These are phyloP conservation scores for Dictyostelium firmibasis DNA, from an alignment of 78 protist species.

Conservation along the genomic window DNA sequence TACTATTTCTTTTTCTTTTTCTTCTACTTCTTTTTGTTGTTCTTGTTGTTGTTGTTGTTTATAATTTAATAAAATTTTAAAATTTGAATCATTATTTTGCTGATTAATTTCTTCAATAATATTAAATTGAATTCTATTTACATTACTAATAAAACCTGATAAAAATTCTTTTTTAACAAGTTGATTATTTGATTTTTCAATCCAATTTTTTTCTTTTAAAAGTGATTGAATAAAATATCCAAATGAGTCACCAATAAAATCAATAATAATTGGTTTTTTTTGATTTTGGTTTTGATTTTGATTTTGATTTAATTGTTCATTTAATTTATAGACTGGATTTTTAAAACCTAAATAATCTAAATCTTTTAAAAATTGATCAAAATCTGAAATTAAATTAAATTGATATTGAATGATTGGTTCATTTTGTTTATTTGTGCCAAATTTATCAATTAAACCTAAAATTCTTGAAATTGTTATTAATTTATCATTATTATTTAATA, in stretches of 20 bases:
- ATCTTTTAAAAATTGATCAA: conserved; percentile 1
- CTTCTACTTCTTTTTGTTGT: background rate
- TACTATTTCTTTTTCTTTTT: background rate
- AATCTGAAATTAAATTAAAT: background rate
- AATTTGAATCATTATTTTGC: background rate
- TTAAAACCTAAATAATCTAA: background rate
- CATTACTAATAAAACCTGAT: conserved; percentile 19
- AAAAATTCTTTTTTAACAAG: conserved; percentile 4
- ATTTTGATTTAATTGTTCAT: background rate
- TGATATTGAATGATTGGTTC: conserved; percentile 17
- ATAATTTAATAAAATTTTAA: conserved; percentile 5
- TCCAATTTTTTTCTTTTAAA: background rate
- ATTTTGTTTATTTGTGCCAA: background rate
- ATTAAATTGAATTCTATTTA: conserved; percentile 24
- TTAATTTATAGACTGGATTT: background rate
- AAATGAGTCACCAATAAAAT: conserved; percentile 7
- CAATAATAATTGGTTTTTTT: background rate
- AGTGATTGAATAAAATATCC: conserved; percentile 1
- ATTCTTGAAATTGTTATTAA: background rate
- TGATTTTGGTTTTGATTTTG: background rate
- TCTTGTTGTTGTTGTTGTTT: conserved; percentile 5
- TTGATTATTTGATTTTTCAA: conserved; percentile 19
- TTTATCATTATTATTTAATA: background rate
- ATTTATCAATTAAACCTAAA: conserved; percentile 1
- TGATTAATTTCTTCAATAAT: background rate